phyloP scores from a whole-genome alignment of 768 basidiomycete genomes.

The Mycena metata region DNA sequence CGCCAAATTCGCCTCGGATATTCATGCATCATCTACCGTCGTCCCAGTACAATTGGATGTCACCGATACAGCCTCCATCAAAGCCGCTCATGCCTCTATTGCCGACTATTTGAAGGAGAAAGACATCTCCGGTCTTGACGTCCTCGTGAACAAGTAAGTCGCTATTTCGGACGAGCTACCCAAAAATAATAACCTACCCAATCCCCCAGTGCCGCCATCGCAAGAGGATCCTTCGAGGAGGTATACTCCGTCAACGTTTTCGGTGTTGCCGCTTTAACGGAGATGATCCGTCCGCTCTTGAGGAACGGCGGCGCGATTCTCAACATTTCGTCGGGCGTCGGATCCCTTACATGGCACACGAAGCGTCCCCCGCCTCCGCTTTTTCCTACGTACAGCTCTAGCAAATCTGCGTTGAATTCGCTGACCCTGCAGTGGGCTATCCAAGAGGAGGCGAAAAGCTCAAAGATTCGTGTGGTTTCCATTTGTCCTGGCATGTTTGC shows the following conservation, averaged over 20 bases:
- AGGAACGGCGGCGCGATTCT: slow-evolving; percentile 23
- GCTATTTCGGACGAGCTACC: too few species aligned
- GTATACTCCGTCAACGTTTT: slow-evolving; percentile 21
- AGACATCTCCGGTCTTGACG: slow-evolving; percentile 6
- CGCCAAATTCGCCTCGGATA: slow-evolving; percentile 19
- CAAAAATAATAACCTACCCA: too few species aligned
- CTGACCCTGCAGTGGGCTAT: slow-evolving; percentile 27
- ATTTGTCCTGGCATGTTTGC: slow-evolving; percentile 14
- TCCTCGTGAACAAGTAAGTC: slow-evolving; percentile 20
- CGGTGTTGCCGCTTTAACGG: slow-evolving; percentile 18
- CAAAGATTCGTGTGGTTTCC: slow-evolving; percentile 21
- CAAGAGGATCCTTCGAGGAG: background rate
- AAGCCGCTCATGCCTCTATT: slow-evolving; percentile 2
- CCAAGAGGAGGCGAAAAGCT: slow-evolving; percentile 22
- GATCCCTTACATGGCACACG: background rate
- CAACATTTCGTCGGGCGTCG: slow-evolving; percentile 23
- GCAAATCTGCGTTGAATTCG: slow-evolving; percentile 26
- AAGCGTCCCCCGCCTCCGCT: slow-evolving; percentile 3
- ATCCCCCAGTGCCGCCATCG: slow-evolving; percentile 1
- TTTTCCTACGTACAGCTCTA: slow-evolving; percentile 17
- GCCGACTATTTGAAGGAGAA: slow-evolving; percentile 8
- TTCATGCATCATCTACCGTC: slow-evolving; percentile 25
- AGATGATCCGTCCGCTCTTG: slow-evolving; percentile 24
- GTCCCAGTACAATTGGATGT: slow-evolving; percentile 31
- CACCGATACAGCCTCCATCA: slow-evolving; percentile 24